Base-by-base conservation (phyloP, 2,329 filamentous ascomycete species). In the Iodosphaeria phyllophila region DNA sequence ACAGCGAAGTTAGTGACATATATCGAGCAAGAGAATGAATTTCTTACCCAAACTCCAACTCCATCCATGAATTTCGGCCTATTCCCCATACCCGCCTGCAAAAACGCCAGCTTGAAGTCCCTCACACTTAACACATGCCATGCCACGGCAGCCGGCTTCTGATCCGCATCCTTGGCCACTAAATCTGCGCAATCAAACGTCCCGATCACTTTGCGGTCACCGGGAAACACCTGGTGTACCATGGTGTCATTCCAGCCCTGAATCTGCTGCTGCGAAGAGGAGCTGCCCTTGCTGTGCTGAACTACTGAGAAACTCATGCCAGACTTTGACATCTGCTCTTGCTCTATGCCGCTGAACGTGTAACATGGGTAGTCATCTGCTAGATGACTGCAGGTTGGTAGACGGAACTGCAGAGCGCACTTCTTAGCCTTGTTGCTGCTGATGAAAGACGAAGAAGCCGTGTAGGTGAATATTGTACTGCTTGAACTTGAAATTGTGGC, bases 381-480 rank as follows among this genome's bases (percentile, higher is more conserved):
- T 8, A 47, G 38, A 16, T 32, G 25, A 12, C 32, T 32, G 28
- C 43, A 47, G 22, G 35, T 32, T 2, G 43, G 43, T 32, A 47
- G 38, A 25, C 43, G 40, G 30, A 47, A 47, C 25, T 47, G 36
- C 6, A 47, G 36, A 7, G 41, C 43, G 23, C 43, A 47, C 8
- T 37, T 24, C 11, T 28, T 24, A 6, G 13, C 18, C 2, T 24
- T 7, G 12, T 24, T 7, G 12, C 27, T 22, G 5, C 28, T 20
- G 13, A 34, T 17, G 15, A 43, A 41, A 6, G 32, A 32, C 8
- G 24, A 22, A 17, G 41, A 35, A 11, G 44, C 38, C 20, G 11
- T 25, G 24, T 39, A 44, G 21, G 38, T 25, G 28, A 44, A 36
- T 10, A 38, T 22, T 5, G 40, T 38, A 24, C 31, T 41, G 22